A percentile compares a stretch with the other conserved stretches of the same genome.
Evolutionary conservation across 169 alveolate genomes (phyloP).

Genomic region (Besnoitia besnoiti): DNA sequence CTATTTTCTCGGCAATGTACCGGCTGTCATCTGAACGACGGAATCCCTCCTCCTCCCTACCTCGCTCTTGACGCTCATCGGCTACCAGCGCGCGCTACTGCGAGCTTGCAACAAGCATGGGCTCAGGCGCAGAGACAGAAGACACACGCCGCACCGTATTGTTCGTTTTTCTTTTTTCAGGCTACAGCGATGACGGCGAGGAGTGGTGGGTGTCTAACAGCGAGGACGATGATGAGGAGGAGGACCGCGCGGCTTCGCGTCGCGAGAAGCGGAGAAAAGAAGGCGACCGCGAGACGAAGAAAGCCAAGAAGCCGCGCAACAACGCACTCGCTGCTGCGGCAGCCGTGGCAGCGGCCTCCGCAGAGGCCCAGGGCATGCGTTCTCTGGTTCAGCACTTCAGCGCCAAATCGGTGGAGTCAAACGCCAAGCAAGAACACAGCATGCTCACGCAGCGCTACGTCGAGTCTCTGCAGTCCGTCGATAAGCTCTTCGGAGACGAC

Average conservation of each 20-base stretch:
- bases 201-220: constrained; percentile 64
- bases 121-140: no score
- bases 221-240: constrained; percentile 2
- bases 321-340: background rate
- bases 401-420: constrained; percentile 45
- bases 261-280: background rate
- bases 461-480: constrained; percentile 14
- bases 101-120: no score
- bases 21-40: no score
- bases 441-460: constrained; percentile 28
- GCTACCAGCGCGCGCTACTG: no score
- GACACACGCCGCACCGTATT: no score
- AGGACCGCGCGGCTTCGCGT: background rate
- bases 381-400: constrained; percentile 58
- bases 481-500: constrained; percentile 19
- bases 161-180: background rate
- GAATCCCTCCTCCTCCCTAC: no score
- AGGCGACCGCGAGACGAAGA: background rate
- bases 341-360: constrained; percentile 31
- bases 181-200: constrained; percentile 68
- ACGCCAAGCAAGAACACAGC: constrained; percentile 36
- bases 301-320: background rate
- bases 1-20: no score
- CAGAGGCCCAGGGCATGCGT: constrained; percentile 60
- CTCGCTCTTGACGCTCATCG: no score